These are phyloP conservation scores for Jackrogersella multiformis DNA, from an alignment of 495 filamentous ascomycete genomes.

Conservation along the genomic window DNA sequence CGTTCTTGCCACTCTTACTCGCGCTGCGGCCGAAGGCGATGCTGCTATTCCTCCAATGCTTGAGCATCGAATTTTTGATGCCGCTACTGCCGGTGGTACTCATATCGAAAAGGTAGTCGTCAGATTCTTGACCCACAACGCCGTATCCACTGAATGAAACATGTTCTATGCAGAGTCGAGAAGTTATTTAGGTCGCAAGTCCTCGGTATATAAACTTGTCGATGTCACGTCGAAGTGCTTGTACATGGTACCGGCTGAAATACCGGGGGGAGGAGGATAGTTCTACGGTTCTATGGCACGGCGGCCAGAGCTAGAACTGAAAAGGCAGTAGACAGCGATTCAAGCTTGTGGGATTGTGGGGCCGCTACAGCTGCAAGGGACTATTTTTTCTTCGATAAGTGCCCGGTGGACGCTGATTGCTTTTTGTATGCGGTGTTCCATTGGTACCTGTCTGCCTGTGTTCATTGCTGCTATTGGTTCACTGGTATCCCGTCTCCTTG, in stretches of 20 bases:
- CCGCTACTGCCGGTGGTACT: conserved; percentile 13
- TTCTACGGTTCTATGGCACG: neutral
- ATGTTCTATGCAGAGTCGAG: conserved; percentile 5
- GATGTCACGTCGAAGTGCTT: neutral
- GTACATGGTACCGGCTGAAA: neutral
- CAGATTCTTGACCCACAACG: conserved; percentile 2
- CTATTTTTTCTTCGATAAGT: conserved; percentile 24
- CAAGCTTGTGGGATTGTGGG: no score
- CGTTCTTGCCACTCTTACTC: conserved; percentile 19
- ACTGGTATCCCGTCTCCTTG: neutral
- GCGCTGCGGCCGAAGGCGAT: conserved; percentile 27
- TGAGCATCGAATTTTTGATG: conserved; percentile 30
- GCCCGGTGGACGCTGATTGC: no score
- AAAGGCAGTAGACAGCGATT: conserved; percentile 18
- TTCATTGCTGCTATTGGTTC: neutral
- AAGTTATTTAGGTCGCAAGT: no score
- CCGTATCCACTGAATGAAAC: neutral
- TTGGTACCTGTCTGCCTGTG: no score
- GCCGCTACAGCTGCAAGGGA: conserved; percentile 35
- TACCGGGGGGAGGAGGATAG: conserved; percentile 3
- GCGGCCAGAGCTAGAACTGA: conserved; percentile 8
- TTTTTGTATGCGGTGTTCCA: neutral
- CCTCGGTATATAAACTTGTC: neutral
- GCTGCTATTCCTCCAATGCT: conserved; percentile 31
- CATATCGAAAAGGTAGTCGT: conserved; percentile 18